phyloP scores from a whole-genome alignment of 345 rosid species.

The Jatropha curcas region DNA sequence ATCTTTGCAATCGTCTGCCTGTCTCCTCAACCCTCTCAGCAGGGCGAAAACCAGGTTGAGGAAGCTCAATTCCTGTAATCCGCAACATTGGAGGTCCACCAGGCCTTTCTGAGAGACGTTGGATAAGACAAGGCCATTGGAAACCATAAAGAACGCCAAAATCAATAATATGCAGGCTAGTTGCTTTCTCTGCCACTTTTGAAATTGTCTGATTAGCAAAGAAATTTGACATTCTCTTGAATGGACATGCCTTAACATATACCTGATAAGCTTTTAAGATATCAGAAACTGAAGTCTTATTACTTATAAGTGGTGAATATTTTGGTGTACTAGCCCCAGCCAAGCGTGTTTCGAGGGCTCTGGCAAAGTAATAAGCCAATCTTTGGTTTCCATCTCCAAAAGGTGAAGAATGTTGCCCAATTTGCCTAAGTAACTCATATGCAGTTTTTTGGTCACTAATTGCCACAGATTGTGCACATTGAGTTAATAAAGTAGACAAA shows the following conservation, averaged over 20 bases:
- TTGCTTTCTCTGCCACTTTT: constrained; percentile 47
- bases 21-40: constrained; percentile 72
- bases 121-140: constrained; percentile 85
- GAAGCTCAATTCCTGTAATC: constrained; percentile 74
- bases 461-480: constrained; percentile 71
- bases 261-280: constrained; percentile 54
- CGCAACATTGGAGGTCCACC: constrained; percentile 64
- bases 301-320: constrained; percentile 18
- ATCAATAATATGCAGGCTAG: constrained; percentile 68
- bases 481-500: constrained; percentile 47
- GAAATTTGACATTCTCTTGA: constrained; percentile 44
- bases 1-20: constrained; percentile 52
- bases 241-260: constrained; percentile 55
- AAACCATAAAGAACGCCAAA: constrained; percentile 80
- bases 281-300: constrained; percentile 47
- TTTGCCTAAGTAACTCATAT: constrained; percentile 54
- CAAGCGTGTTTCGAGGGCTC: constrained; percentile 67
- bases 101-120: constrained; percentile 41
- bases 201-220: constrained; percentile 50
- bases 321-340: constrained; percentile 43
- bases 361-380: constrained; percentile 59
- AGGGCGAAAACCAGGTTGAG: constrained; percentile 83
- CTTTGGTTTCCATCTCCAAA: constrained; percentile 65
- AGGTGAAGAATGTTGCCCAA: constrained; percentile 58
- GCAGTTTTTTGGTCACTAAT: constrained; percentile 58